Percentiles rank a stretch among this genome's conserved stretches.
phyloP scores from a whole-genome alignment of 208 protist genomes.

The Angomonas ambiguus region DNA sequence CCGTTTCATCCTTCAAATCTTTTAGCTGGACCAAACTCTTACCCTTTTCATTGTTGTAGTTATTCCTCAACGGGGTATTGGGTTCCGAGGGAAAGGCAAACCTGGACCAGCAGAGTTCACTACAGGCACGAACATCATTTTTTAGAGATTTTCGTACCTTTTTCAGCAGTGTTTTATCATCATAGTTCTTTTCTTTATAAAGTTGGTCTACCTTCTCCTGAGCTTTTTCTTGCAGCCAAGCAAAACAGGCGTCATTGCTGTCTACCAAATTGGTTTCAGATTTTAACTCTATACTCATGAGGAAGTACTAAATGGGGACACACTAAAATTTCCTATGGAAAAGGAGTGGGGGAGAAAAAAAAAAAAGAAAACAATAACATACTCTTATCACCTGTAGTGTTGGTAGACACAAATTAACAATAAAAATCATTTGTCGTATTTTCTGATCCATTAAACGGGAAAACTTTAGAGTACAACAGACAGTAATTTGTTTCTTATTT shows the following conservation, averaged over 20 bases:
- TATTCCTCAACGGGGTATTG: slow-evolving; percentile 19
- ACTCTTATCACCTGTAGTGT: neutral
- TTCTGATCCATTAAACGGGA: neutral
- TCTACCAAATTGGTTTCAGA: slow-evolving; percentile 8
- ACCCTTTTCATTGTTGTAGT: slow-evolving; percentile 23
- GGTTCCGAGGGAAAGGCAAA: slow-evolving; percentile 47
- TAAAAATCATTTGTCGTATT: no score
- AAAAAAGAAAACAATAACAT: slow-evolving; percentile 3
- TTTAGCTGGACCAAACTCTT: neutral
- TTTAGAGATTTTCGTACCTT: slow-evolving; percentile 7
- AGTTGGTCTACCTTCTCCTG: neutral
- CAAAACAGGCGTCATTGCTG: slow-evolving; percentile 38
- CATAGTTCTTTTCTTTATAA: neutral
- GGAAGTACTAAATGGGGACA: neutral
- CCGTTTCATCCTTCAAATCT: no score
- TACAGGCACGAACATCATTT: slow-evolving; percentile 50
- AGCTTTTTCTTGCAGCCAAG: slow-evolving; percentile 30
- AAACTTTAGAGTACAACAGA: neutral
- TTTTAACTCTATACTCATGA: neutral
- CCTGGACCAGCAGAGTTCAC: slow-evolving; percentile 31
- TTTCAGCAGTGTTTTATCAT: neutral
- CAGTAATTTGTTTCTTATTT: neutral
- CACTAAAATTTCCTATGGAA: neutral
- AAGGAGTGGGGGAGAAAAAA: neutral
- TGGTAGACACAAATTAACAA: no score